phyloP scores from a whole-genome alignment of 495 filamentous ascomycete species.

The Aspergillus affinis region DNA sequence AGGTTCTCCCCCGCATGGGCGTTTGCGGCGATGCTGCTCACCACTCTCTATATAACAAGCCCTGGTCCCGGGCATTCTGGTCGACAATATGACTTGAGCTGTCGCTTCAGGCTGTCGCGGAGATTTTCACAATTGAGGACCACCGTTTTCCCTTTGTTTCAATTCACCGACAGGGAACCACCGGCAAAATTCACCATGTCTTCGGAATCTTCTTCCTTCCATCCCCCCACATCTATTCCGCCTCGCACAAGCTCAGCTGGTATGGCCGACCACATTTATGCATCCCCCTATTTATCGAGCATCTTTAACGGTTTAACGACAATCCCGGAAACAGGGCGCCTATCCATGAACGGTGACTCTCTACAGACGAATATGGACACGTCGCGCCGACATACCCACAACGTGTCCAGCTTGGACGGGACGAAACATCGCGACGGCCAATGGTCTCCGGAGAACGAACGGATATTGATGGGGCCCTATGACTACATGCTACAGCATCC shows the following conservation, averaged over 20 bases:
- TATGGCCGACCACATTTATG: conserved; percentile 32
- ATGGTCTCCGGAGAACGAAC: conserved; percentile 72
- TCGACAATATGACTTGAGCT: not conserved
- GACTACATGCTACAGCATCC: conserved; percentile 84
- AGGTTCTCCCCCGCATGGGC: not conserved
- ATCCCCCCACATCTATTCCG: conserved; percentile 68
- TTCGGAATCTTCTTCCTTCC: conserved; percentile 34
- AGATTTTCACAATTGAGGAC: not conserved
- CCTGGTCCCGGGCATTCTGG: not conserved
- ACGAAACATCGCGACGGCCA: conserved; percentile 52
- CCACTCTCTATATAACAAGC: not conserved
- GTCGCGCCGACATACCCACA: conserved; percentile 32
- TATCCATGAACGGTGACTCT: conserved; percentile 57
- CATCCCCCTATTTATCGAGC: conserved; percentile 30
- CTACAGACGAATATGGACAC: conserved; percentile 32
- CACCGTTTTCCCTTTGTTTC: not conserved
- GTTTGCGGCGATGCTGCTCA: not conserved
- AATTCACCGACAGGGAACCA: not conserved
- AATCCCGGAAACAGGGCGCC: conserved; percentile 17
- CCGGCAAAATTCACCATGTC: conserved; percentile 11
- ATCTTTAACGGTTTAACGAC: conserved; percentile 48
- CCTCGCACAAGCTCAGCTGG: conserved; percentile 69
- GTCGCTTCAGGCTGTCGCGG: not conserved
- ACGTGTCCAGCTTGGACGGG: conserved; percentile 48
- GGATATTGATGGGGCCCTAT: conserved; percentile 79